Evolutionary conservation across 306 rosid genomes (phyloP).

Genomic region (Styphnolobium japonicum): DNA sequence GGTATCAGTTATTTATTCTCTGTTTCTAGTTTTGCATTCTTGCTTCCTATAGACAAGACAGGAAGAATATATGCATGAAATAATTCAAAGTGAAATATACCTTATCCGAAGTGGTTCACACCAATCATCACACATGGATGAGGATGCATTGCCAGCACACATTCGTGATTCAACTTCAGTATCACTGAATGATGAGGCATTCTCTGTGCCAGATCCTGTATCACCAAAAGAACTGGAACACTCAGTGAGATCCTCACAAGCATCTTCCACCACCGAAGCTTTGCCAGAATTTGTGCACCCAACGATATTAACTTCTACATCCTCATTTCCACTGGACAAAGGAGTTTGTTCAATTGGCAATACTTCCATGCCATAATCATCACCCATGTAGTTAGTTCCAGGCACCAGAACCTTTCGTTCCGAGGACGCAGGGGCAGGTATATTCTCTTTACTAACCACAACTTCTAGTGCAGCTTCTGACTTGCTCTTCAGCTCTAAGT

Average conservation of each 20-base stretch:
- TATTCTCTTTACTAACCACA: constrained; percentile 28
- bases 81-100: constrained; percentile 36
- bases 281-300: constrained; percentile 24
- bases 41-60: neutral
- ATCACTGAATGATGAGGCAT: constrained; percentile 38
- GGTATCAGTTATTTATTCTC: neutral
- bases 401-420: constrained; percentile 28
- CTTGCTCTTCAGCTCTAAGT: constrained; percentile 38
- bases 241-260: constrained; percentile 43
- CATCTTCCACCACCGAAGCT: constrained; percentile 32
- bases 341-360: constrained; percentile 16
- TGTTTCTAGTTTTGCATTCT: neutral
- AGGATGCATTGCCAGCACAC: constrained; percentile 17
- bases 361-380: constrained; percentile 24
- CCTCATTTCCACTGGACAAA: constrained; percentile 25
- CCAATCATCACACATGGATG: constrained; percentile 35
- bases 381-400: constrained; percentile 27
- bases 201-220: constrained; percentile 52
- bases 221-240: constrained; percentile 75
- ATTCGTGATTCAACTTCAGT: constrained; percentile 58
- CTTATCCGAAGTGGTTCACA: constrained; percentile 40
- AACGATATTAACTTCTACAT: constrained; percentile 52
- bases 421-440: neutral
- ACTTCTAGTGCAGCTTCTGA: constrained; percentile 30
- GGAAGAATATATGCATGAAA: neutral